Base-by-base conservation (phyloP, 2,329 filamentous ascomycete species). In the Ceratocystiopsis minuta region DNA sequence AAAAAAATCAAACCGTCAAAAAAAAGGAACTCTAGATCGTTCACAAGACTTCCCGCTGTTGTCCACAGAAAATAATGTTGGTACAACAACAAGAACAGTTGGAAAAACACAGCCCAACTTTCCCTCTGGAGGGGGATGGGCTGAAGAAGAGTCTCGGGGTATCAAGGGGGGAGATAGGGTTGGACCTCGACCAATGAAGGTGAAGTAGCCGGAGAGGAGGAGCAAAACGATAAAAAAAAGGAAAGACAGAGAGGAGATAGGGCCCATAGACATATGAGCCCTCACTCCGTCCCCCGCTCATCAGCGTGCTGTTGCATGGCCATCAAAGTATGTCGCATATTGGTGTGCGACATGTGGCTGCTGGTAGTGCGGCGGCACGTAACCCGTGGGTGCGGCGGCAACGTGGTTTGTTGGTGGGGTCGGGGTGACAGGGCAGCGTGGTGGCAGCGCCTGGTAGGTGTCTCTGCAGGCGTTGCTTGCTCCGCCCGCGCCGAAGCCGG, bases 351-450 rank as follows among this genome's bases (percentile, higher is more conserved):
- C 34, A 10, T 41, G 39, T 14, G 36, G 40, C 15, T 38, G 39
- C 12, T 62, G 60, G 33, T 49, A 46, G 13, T 50, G 51, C 10
- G 41, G 9, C 9, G 24, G 39, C 36, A 47, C 40, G 20, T 59
- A 58, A 37, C 51, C 32, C 15, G 32, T 45, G 13, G 52, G 43
- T 43, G 33, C 42, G 36, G 39, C 33, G 32, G 40, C 24, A 10
- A 39, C 44, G 41, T 62, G 61, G 49, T 62, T 58, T 20, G 72
- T 70, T 16, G 71, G 59, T 17, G 72, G 73, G 16, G 73, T 74
- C 12, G 75, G 75, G 2, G 75, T 79, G 36, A 77, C 69, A 0
- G 75, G 75, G 51, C 72, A 76, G 42, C 73, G 64, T 17, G 68
- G 66, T 16, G 68, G 64, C 28, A 66, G 18, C 0, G 36, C 41